Conservation (phyloP, 805 yeast species). For the Saccharomycopsis lassenensis region DNA sequence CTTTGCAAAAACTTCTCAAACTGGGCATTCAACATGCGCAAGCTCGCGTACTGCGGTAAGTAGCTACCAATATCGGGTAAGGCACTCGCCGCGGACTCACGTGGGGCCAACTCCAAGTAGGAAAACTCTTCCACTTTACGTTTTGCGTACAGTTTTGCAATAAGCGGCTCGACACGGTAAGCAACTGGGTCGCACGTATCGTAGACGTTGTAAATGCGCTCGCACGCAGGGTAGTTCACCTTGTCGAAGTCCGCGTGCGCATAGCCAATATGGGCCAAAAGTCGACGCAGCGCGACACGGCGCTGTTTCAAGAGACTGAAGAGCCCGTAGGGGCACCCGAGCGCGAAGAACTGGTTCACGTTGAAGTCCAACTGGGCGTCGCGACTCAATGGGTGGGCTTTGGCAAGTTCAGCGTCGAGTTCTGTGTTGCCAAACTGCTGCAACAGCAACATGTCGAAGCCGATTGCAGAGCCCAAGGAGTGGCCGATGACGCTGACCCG, state of each 20-base stretch:
- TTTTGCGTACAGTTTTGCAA: constrained; percentile 36
- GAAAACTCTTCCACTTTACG: constrained; percentile 49
- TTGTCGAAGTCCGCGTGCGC: constrained; percentile 14
- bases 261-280: constrained; percentile 1
- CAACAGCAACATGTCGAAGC: constrained; percentile 58
- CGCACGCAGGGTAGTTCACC: constrained; percentile 41
- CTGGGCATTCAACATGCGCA: too few species aligned
- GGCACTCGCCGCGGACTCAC: too few species aligned
- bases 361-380: constrained; percentile 45
- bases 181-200: constrained; percentile 92
- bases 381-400: constrained; percentile 1
- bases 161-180: constrained; percentile 79
- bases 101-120: constrained; percentile 27
- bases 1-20: too few species aligned
- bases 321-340: constrained; percentile 89
- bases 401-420: not conserved
- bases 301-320: constrained; percentile 63
- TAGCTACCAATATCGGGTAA: too few species aligned
- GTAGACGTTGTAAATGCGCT: constrained; percentile 68
- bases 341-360: constrained; percentile 63
- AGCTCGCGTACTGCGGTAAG: too few species aligned
- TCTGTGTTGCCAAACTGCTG: constrained; percentile 23
- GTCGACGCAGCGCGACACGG: constrained; percentile 37
- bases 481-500: constrained; percentile 80
- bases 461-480: constrained; percentile 81